Base-by-base conservation (phyloP, 148 eudicot species). In the Beta vulgaris region DNA sequence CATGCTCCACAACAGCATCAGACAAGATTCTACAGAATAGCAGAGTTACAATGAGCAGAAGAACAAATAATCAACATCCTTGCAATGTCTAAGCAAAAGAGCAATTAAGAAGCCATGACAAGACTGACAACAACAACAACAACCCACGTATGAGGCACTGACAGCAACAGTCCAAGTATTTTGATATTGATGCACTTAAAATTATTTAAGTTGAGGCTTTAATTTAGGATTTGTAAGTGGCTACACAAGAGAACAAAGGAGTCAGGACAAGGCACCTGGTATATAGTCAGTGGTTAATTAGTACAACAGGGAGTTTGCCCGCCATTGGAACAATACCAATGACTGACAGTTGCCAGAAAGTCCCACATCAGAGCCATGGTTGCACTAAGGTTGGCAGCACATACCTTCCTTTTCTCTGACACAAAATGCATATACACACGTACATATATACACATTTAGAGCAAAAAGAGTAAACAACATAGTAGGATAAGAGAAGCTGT, bases 1-100 rank as follows among this genome's bases (percentile, higher is more conserved):
- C 72, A 83, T 92, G 93, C 77, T 86, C 89, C 77, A 78, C 73
- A 76, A 80, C 91, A 32, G 96, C 96, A 74, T 87, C 90, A 82
- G 83, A 86, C 55, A 91, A 77, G 75, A 87, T 87, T 84, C 99
- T 95, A 86, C 79, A 76, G 42, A 7, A 55, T 51, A 53, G 60
- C 77, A 83, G 40, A 84, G 59, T 60, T 59, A 42, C 40, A 72
- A 40, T 46, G 44, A 69, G 46, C 54, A 57, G 18, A 74, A 48
- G 28, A 63, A 60, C 35, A 60, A 79, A 62, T 15, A 34, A 40
- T 48, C 60, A 79, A 32, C 25, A 49, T 21, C 58, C 23, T 26
- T 35, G 48, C 14, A 48, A 58, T 13, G 7, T 26, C 5, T 31
- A 32, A 25, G 5, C 9, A 51, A 51, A 64, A 51, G 49, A 40